Conservation (phyloP, 441 rosid species). For the Euphorbia schlechtendalii region DNA sequence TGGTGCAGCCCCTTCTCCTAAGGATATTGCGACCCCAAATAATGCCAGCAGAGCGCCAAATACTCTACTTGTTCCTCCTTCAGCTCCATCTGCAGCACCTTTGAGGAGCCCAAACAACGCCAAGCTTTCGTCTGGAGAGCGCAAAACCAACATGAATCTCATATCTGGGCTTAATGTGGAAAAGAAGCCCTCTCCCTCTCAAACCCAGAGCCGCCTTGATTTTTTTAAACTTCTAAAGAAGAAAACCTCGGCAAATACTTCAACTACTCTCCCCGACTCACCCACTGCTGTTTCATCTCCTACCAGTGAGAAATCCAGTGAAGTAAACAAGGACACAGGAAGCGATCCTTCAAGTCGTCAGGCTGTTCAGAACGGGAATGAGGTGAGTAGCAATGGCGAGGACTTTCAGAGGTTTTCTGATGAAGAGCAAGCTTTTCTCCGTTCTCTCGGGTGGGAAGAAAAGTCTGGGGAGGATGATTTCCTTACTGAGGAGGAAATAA, state of each 20-base stretch:
- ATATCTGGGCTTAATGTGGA: slow-evolving; percentile 48
- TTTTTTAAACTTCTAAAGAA: slow-evolving; percentile 63
- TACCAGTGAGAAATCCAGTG: slow-evolving; percentile 32
- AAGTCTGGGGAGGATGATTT: slow-evolving; percentile 66
- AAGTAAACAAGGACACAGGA: slow-evolving; percentile 33
- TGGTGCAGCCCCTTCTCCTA: slow-evolving; percentile 43
- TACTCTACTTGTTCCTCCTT: slow-evolving; percentile 32
- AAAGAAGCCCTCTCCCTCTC: slow-evolving; percentile 55
- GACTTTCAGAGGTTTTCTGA: slow-evolving; percentile 44
- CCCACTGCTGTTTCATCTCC: slow-evolving; percentile 35
- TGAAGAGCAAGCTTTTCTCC: slow-evolving; percentile 74
- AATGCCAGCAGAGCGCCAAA: too few species aligned
- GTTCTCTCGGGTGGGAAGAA: slow-evolving; percentile 95
- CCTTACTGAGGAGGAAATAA: slow-evolving; percentile 87
- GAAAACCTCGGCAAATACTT: slow-evolving; percentile 43
- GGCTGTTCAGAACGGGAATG: slow-evolving; percentile 32
- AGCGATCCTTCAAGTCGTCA: slow-evolving; percentile 34
- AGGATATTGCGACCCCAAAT: slow-evolving; percentile 50
- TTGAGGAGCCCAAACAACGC: slow-evolving; percentile 40
- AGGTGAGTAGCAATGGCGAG: slow-evolving; percentile 34
- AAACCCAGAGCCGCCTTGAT: slow-evolving; percentile 75
- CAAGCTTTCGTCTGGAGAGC: slow-evolving; percentile 38
- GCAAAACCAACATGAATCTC: slow-evolving; percentile 30
- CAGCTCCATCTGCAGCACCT: slow-evolving; percentile 38
- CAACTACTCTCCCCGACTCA: slow-evolving; percentile 32